phyloP scores from a whole-genome alignment of 345 rosid species.

The Lepidium aucheri region DNA sequence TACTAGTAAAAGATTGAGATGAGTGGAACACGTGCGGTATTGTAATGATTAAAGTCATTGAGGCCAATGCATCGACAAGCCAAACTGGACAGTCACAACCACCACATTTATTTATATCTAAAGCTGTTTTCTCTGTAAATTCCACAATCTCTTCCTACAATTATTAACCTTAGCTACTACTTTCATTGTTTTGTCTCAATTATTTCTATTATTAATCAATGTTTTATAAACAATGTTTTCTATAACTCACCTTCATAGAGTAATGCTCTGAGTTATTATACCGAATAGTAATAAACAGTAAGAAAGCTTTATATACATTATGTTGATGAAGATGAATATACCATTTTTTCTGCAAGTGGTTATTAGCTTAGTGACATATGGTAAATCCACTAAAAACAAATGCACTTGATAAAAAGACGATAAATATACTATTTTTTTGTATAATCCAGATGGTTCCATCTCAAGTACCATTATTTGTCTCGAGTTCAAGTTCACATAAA shows the following conservation, averaged over 20 bases:
- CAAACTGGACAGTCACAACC: constrained; percentile 32
- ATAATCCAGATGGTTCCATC: too few species aligned
- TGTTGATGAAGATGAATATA: neutral
- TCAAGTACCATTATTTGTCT: too few species aligned
- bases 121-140: constrained; percentile 13
- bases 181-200: constrained; percentile 3
- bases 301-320: neutral
- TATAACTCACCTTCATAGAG: neutral
- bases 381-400: too few species aligned
- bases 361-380: too few species aligned
- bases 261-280: neutral
- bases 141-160: constrained; percentile 1
- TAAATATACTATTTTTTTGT: too few species aligned
- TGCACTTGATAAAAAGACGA: too few species aligned
- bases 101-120: constrained; percentile 16
- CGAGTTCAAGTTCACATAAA: too few species aligned
- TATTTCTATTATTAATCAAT: neutral
- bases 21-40: constrained; percentile 23
- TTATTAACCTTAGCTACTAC: neutral
- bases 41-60: constrained; percentile 6
- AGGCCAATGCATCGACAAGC: constrained; percentile 22
- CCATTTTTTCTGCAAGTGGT: neutral
- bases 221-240: neutral
- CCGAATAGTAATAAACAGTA: neutral
- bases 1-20: neutral